phyloP scores from a whole-genome alignment of 306 rosid genomes.

The Trifolium dubium region DNA sequence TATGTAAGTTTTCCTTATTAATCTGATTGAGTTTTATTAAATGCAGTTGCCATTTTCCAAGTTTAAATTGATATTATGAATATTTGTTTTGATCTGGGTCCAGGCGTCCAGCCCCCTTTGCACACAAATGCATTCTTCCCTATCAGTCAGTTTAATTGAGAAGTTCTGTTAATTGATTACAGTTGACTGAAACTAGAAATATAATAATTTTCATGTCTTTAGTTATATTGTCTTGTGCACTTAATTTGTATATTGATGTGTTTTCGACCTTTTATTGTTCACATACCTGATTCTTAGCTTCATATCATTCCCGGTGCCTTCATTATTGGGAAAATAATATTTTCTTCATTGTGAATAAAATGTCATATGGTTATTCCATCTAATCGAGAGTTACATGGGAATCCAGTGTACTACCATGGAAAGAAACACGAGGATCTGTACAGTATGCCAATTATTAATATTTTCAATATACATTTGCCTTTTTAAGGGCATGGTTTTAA shows the following conservation, averaged over 20 bases:
- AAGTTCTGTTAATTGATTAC: neutral
- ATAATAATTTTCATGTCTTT: neutral
- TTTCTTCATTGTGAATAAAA: neutral
- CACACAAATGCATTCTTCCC: neutral
- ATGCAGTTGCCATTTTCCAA: slow-evolving; percentile 7
- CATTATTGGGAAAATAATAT: neutral
- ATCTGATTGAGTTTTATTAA: slow-evolving; percentile 2
- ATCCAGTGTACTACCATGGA: neutral
- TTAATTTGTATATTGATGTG: slow-evolving; percentile 18
- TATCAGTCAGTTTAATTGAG: slow-evolving; percentile 27
- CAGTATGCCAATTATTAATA: slow-evolving; percentile 1
- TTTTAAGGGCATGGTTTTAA: neutral
- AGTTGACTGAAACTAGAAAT: slow-evolving; percentile 1
- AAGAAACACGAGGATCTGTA: slow-evolving; percentile 1
- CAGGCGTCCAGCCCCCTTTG: neutral
- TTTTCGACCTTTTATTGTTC: slow-evolving; percentile 13
- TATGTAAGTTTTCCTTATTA: slow-evolving; percentile 58
- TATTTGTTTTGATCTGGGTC: slow-evolving; percentile 22
- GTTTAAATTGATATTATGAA: slow-evolving; percentile 10
- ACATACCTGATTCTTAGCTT: slow-evolving; percentile 18
- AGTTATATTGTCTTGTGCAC: slow-evolving; percentile 7
- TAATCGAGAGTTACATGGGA: neutral
- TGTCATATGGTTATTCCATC: too few species aligned
- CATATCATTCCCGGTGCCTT: slow-evolving; percentile 14
- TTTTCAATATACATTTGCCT: slow-evolving; percentile 16